A percentile compares a stretch with the other conserved stretches of the same genome.
Evolutionary conservation across 2,329 filamentous ascomycete species (phyloP).

Genomic region (Clonostachys rosea): DNA sequence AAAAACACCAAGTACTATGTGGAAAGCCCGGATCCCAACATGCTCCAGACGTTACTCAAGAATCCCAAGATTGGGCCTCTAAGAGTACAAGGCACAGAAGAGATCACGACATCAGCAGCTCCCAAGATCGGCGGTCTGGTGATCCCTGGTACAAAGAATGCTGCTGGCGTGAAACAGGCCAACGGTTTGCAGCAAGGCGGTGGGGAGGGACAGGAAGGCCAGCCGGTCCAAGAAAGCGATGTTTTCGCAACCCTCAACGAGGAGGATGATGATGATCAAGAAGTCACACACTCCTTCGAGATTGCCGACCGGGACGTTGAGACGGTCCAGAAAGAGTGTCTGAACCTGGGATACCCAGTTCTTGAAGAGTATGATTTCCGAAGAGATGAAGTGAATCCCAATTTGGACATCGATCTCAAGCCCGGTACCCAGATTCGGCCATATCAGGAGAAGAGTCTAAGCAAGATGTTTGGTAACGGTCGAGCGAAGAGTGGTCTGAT

Average conservation of each 20-base stretch:
- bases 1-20: slow-evolving; percentile 94
- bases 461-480: slow-evolving; percentile 99
- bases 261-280: slow-evolving; percentile 80
- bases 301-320: slow-evolving; percentile 81
- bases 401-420: slow-evolving; percentile 87
- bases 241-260: slow-evolving; percentile 74
- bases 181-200: slow-evolving; percentile 23
- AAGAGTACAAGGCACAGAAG: slow-evolving; percentile 66
- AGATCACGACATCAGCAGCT: slow-evolving; percentile 75
- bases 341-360: slow-evolving; percentile 80
- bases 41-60: slow-evolving; percentile 81
- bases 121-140: slow-evolving; percentile 84
- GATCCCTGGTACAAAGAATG: slow-evolving; percentile 92
- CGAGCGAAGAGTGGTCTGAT: slow-evolving; percentile 97
- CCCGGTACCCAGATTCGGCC: slow-evolving; percentile 86
- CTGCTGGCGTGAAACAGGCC: slow-evolving; percentile 80
- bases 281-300: slow-evolving; percentile 90
- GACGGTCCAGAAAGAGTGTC: slow-evolving; percentile 81
- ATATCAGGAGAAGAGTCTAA: slow-evolving; percentile 95
- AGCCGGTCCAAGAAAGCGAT: slow-evolving; percentile 55
- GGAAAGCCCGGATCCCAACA: slow-evolving; percentile 82
- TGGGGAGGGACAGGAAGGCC: slow-evolving; percentile 35
- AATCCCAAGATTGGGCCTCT: slow-evolving; percentile 78
- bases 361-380: slow-evolving; percentile 97
- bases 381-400: slow-evolving; percentile 84